Percentiles rank a stretch among this genome's conserved stretches.
phyloP scores from a whole-genome alignment of 805 yeast species.

The Hanseniaspora thailandica region DNA sequence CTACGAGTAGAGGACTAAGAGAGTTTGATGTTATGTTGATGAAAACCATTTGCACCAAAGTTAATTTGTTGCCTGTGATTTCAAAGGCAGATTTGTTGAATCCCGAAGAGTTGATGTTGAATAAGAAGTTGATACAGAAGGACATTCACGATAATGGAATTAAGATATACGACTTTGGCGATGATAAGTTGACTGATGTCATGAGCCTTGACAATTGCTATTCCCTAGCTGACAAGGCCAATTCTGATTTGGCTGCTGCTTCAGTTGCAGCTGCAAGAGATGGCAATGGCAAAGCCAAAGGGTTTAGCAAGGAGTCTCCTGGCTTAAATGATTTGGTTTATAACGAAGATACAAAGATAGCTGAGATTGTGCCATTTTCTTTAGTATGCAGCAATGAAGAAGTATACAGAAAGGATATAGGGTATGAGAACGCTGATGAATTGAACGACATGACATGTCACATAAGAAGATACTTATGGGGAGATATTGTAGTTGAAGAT shows the following conservation, averaged over 20 bases:
- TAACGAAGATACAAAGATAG: slow-evolving; percentile 27
- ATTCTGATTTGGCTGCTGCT: neutral
- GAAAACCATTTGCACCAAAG: slow-evolving; percentile 55
- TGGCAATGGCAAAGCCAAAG: slow-evolving; percentile 15
- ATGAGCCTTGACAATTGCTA: slow-evolving; percentile 20
- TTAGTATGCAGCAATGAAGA: slow-evolving; percentile 46
- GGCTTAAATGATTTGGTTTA: slow-evolving; percentile 22
- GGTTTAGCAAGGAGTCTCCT: slow-evolving; percentile 17
- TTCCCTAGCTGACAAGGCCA: slow-evolving; percentile 16
- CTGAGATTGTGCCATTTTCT: slow-evolving; percentile 49
- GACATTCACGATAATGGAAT: slow-evolving; percentile 50
- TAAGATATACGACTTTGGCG: slow-evolving; percentile 61
- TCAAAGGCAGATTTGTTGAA: slow-evolving; percentile 74
- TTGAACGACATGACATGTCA: slow-evolving; percentile 25
- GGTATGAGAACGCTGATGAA: slow-evolving; percentile 17
- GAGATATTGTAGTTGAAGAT: slow-evolving; percentile 44
- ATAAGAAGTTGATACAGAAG: slow-evolving; percentile 42
- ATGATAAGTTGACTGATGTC: slow-evolving; percentile 33
- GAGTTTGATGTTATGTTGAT: slow-evolving; percentile 53
- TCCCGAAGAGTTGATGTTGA: slow-evolving; percentile 42
- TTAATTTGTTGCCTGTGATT: slow-evolving; percentile 74
- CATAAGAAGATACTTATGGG: slow-evolving; percentile 58
- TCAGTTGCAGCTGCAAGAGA: neutral
- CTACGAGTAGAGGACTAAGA: slow-evolving; percentile 39
- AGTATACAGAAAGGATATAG: slow-evolving; percentile 24